phyloP scores from a whole-genome alignment of 2,329 filamentous ascomycete species.

The Nemania bipapillata region DNA sequence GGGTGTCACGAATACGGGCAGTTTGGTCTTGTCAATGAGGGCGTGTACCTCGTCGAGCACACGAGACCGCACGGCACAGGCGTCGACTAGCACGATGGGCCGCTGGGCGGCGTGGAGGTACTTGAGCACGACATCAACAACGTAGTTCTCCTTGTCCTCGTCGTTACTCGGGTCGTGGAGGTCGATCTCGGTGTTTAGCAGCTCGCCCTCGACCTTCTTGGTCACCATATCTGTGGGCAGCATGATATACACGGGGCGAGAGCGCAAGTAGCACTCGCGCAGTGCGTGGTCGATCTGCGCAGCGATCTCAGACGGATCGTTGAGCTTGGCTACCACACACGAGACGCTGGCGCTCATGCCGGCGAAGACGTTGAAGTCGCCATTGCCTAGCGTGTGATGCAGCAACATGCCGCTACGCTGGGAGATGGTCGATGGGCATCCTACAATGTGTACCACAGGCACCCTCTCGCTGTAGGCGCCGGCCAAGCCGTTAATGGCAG shows the following conservation, averaged over 20 bases:
- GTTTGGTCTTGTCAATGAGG: slow-evolving; percentile 75
- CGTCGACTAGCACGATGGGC: slow-evolving; percentile 83
- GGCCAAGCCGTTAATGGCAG: slow-evolving; percentile 76
- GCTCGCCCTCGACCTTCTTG: slow-evolving; percentile 77
- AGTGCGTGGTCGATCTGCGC: slow-evolving; percentile 81
- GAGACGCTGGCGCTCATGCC: slow-evolving; percentile 80
- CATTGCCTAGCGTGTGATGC: slow-evolving; percentile 79
- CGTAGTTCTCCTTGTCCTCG: slow-evolving; percentile 77
- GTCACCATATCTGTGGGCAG: slow-evolving; percentile 83
- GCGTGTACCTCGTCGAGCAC: slow-evolving; percentile 77
- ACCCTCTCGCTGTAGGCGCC: slow-evolving; percentile 80
- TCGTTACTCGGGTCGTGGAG: slow-evolving; percentile 73
- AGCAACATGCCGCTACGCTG: slow-evolving; percentile 61
- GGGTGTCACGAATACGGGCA: slow-evolving; percentile 87
- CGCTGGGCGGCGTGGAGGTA: slow-evolving; percentile 77
- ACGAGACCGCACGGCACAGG: slow-evolving; percentile 81
- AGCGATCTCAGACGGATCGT: slow-evolving; percentile 75
- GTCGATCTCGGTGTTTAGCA: slow-evolving; percentile 76
- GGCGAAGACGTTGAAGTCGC: slow-evolving; percentile 84
- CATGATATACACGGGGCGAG: slow-evolving; percentile 84
- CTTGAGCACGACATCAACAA: slow-evolving; percentile 81
- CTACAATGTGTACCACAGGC: slow-evolving; percentile 71
- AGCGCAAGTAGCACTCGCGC: slow-evolving; percentile 76
- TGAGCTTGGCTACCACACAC: slow-evolving; percentile 75
- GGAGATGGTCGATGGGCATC: slow-evolving; percentile 60